Evolutionary conservation across 768 basidiomycete species (phyloP), one percentile per base, ranked within the genome.

Genomic region (Lactarius vividus): DNA sequence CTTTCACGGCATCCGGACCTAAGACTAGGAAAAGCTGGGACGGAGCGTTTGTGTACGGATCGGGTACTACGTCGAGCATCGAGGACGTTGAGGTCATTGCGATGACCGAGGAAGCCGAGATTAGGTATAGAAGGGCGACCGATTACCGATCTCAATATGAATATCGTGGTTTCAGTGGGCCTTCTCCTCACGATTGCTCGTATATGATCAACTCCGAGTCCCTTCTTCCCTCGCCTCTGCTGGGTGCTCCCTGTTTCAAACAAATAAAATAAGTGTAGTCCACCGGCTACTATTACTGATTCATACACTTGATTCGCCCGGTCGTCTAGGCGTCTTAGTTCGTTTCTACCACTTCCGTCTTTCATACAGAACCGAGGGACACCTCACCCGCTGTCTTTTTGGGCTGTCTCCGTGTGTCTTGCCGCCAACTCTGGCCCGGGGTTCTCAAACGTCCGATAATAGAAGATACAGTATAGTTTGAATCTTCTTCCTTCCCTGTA

Each of bases 181-280:
- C 65, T 54, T 63, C 65, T 63, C 40, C 58, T n/a, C 61, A 35
- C 8, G 65, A 62, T 52, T 61, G 57, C 64, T 56, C 53, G 15
- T 37, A 20, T 37, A 37, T 49, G 58, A 64, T 65, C 64, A 49
- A 29, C 64, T 55, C 11, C n/a, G 8, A 11, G 46, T 46, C 58
- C 29, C 23, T 46, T 60, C 42, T 13, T 63, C 55, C 26, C 15
- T 57, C 62, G 62, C 56, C 57, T 53, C 58, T 39, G 39, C n/a
- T 52, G 23, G 23, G 31, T n/a, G 16, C 46, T 54, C 63, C 44
- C 46, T 55, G 59, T 65, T 65, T 65, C 60, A 39, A 61, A 39
- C 13, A 28, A 55, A 44, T 26, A 49, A 49, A 49, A 49, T 13
- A 49, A 52, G 13, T 52, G 40, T 18, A 31, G 15, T 39, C 31